Conservation (phyloP, 2,329 filamentous ascomycete species). For the Proliferodiscus dingleyae region DNA sequence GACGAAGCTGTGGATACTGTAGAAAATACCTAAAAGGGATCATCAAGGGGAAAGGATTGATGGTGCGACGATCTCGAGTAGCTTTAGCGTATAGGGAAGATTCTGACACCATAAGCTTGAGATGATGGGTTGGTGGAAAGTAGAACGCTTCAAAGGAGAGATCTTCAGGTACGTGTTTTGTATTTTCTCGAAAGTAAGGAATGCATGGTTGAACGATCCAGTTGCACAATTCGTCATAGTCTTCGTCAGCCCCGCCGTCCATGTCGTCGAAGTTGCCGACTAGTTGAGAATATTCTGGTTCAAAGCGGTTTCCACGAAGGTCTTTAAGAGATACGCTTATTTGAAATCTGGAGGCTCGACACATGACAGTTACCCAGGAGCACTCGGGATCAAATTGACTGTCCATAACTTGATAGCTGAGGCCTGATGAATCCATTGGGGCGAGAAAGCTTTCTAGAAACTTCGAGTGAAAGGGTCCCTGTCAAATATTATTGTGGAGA, state of each 20-base stretch:
- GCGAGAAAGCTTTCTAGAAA: too few relatives aligned
- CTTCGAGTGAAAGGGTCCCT: too few relatives aligned
- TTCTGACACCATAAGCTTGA: constrained; percentile 10
- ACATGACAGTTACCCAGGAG: constrained; percentile 11
- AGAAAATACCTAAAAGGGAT: constrained; percentile 11
- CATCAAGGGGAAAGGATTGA: constrained; percentile 14
- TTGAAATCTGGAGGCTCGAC: constrained; percentile 8
- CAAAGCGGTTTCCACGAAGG: constrained; percentile 8
- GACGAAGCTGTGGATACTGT: constrained; percentile 6
- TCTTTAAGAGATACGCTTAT: constrained; percentile 10
- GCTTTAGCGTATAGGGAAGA: constrained; percentile 8
- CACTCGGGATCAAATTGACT: constrained; percentile 8
- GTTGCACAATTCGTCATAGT: constrained; percentile 10
- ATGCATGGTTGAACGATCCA: constrained; percentile 15
- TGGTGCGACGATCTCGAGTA: constrained; percentile 11
- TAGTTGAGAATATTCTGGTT: constrained; percentile 9
- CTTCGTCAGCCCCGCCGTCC: constrained; percentile 12
- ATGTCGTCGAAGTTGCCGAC: constrained; percentile 11
- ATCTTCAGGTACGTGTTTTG: constrained; percentile 10
- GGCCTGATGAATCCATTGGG: too few relatives aligned
- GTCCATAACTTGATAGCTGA: constrained; percentile 7
- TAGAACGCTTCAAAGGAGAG: constrained; percentile 14
- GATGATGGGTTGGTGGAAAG: constrained; percentile 13
- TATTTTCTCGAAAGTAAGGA: constrained; percentile 13
- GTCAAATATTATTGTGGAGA: too few relatives aligned